Evolutionary conservation across 306 rosid species (phyloP).

Genomic region (Sicyos edulis): DNA sequence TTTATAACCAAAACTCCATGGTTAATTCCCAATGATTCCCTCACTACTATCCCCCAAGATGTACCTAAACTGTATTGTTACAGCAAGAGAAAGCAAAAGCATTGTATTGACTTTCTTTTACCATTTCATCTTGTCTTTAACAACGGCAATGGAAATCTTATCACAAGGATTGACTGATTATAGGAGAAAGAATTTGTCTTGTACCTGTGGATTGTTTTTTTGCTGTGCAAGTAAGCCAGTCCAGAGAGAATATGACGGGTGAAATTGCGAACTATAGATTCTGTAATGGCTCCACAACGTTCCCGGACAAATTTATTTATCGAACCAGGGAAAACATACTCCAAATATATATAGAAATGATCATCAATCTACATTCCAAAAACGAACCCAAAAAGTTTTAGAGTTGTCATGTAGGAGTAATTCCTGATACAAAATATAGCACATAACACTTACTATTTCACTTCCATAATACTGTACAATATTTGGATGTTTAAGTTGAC

Average conservation of each 20-base stretch:
- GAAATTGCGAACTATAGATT: conserved; percentile 53
- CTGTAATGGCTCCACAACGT: conserved; percentile 36
- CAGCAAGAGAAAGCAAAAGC: no score
- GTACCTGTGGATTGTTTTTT: conserved; percentile 77
- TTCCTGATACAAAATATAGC: conserved; percentile 1
- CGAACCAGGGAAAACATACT: conserved; percentile 82
- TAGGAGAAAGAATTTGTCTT: no score
- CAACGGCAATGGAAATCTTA: not conserved
- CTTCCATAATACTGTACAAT: conserved; percentile 88
- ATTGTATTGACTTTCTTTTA: not conserved
- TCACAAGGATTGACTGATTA: not conserved
- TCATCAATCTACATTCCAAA: conserved; percentile 53
- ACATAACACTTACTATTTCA: conserved; percentile 53
- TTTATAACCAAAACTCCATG: no score
- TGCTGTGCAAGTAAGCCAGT: conserved; percentile 69
- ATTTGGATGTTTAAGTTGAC: conserved; percentile 62
- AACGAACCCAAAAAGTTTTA: conserved; percentile 11
- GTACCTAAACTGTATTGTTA: no score
- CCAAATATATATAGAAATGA: conserved; percentile 79
- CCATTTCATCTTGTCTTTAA: conserved; percentile 6
- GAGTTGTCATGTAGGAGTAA: conserved; percentile 3
- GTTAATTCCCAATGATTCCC: no score
- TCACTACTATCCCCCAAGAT: no score
- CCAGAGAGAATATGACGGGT: conserved; percentile 79
- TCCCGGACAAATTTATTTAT: conserved; percentile 68